phyloP scores from a whole-genome alignment of 345 rosid species.

The Brassica juncea region DNA sequence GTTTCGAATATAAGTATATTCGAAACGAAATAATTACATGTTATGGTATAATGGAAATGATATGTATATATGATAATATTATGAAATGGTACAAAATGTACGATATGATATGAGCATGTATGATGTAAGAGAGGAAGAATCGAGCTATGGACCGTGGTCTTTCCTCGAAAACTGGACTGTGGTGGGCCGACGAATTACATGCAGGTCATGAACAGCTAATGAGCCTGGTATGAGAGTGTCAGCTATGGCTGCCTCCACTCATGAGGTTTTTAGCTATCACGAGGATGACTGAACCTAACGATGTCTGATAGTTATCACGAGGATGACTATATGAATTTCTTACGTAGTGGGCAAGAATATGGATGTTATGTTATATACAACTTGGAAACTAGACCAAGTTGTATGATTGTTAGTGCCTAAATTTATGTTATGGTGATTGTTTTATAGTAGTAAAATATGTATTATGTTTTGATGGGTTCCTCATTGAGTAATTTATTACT shows the following conservation, averaged over 20 bases:
- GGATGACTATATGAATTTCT: background rate
- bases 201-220: background rate
- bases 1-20: no score
- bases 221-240: background rate
- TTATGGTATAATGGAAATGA: background rate
- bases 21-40: background rate
- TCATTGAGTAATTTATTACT: no score
- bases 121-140: background rate
- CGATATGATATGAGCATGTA: background rate
- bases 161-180: background rate
- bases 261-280: background rate
- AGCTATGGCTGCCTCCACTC: background rate
- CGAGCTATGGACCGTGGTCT: background rate
- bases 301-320: background rate
- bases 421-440: background rate
- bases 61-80: background rate
- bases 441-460: background rate
- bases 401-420: background rate
- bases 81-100: background rate
- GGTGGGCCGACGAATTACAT: background rate
- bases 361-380: background rate
- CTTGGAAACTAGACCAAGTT: background rate
- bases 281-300: background rate
- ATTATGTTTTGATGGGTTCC: background rate
- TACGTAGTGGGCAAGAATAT: background rate